Base-by-base conservation (phyloP, 2,329 filamentous ascomycete species). In the Coniochaeta ligniaria region DNA sequence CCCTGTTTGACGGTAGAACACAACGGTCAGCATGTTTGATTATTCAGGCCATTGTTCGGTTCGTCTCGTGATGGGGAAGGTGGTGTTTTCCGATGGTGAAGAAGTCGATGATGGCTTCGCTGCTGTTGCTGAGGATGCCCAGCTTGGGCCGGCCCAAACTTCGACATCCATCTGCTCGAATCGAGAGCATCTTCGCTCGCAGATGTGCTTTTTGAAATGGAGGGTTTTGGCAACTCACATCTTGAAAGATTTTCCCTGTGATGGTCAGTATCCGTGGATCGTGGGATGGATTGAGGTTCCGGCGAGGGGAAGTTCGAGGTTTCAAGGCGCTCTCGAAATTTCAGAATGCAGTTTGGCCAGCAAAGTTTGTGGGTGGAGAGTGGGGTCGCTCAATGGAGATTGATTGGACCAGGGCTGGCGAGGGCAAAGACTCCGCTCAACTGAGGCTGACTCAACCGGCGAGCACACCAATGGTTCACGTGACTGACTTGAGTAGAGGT, bases 1-100 rank as follows among this genome's bases (percentile, higher is more conserved):
- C 93, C 95, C 95, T 99, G 79, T 31, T 43, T 28, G 35, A 72
- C 72, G 47, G 62, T 64, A 58, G 55, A 45, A 59, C 41, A 59
- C 62, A 58, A 60, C 56, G 64, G 67, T 68, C 64, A 69, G 65
- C 66, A 65, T 63, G 38, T 7, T 28, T 35, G 28, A 38, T 57
- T 3, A 36, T n/a, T 57, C 31, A 24, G 6, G 31, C 31, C 31
- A 24, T 28, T 24, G 38, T 43, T 56, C 7, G 36, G 28, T 20
- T 57, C 55, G 38, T 58, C 12, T 58, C 35, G 35, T 61, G 47
- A 31, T 52, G 24, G 47, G 47, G 22, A 28, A 28, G n/a, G 24
- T 26, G 47, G 60, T 11, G 59, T 50, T 55, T 50, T 38, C 33
- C 20, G 58, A 6, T 60, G 28, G 60, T 22, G 60, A 47, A 52